Conservation (phyloP, 2,329 filamentous ascomycete species). For the Talaromyces marneffei region DNA sequence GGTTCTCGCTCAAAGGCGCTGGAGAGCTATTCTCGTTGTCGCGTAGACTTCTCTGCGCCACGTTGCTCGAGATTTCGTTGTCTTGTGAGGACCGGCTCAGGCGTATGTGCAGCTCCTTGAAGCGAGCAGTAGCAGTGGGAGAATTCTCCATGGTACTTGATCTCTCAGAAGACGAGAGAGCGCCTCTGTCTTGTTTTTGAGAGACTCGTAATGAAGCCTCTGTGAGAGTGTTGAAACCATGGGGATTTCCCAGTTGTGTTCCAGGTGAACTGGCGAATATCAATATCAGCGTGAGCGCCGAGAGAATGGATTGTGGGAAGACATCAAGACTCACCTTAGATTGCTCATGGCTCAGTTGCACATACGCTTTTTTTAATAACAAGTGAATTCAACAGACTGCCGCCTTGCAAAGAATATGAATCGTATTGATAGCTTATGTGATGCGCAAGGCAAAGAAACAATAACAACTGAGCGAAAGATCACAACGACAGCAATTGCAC, state of each 20-base stretch:
- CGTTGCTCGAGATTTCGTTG: constrained; percentile 2
- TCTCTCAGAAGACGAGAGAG: not conserved
- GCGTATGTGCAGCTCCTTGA: not conserved
- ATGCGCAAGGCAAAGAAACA: not conserved
- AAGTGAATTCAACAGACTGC: not conserved
- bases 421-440: not conserved
- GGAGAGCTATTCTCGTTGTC: not conserved
- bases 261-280: not conserved
- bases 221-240: not conserved
- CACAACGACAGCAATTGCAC: not conserved
- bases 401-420: not conserved
- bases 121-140: not conserved
- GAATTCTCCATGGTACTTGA: not conserved
- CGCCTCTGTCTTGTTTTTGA: not conserved
- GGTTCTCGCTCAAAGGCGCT: not conserved
- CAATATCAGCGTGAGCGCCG: not conserved
- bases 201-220: not conserved
- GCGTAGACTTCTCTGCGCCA: not conserved
- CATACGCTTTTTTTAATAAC: too few relatives aligned
- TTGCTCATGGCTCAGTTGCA: too few relatives aligned
- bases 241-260: not conserved
- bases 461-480: not conserved
- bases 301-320: not conserved
- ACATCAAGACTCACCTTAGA: not conserved
- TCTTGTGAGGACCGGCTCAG: not conserved